Percentiles rank a stretch among this genome's conserved stretches.
Conservation (phyloP, 2,329 filamentous ascomycete species). For the Dothistroma pini region DNA sequence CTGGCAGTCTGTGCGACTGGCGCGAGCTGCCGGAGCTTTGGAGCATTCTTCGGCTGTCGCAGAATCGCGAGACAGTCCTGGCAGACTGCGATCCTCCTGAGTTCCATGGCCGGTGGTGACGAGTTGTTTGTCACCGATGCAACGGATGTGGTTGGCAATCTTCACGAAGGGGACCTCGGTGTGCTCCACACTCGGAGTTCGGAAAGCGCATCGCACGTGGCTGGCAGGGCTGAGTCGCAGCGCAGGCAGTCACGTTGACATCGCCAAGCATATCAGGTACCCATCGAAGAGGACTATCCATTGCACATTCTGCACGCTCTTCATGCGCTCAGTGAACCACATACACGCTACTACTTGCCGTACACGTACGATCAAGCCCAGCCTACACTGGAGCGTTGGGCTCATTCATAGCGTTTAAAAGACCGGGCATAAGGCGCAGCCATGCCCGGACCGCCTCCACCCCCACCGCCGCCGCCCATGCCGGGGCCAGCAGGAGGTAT, state of each 20-base stretch:
- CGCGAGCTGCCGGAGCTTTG: background rate
- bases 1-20: constrained; percentile 2
- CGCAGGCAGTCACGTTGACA: background rate
- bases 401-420: background rate
- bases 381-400: background rate
- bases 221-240: background rate
- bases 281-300: background rate
- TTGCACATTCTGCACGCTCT: background rate
- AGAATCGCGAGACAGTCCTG: constrained; percentile 16
- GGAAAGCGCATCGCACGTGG: background rate
- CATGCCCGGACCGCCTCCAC: constrained; percentile 59
- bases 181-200: background rate
- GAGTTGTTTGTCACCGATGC: background rate
- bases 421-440: constrained; percentile 8
- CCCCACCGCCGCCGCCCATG: constrained; percentile 61
- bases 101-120: constrained; percentile 17
- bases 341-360: too few relatives aligned
- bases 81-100: constrained; percentile 16
- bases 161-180: background rate
- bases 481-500: constrained; percentile 55
- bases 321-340: background rate
- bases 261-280: constrained; percentile 1
- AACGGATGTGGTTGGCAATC: background rate
- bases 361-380: background rate
- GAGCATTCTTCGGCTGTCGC: constrained; percentile 8